A percentile compares a stretch with the other conserved stretches of the same genome.
Conservation (phyloP, 352 stramenopile species). For the Phytophthora syringae region DNA sequence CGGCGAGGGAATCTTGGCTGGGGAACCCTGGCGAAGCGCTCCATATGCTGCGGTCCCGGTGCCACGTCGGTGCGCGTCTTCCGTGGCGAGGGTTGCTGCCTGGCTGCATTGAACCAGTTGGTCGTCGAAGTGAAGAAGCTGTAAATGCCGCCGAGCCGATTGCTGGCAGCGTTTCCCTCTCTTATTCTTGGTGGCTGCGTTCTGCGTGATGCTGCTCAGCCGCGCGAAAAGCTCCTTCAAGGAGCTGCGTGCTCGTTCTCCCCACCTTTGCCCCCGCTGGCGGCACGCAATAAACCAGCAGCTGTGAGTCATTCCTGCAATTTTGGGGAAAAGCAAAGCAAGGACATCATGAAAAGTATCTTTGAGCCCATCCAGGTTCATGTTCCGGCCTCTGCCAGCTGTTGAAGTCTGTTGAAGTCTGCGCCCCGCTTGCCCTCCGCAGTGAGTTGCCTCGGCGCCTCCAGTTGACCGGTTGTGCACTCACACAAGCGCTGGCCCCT, state of each 20-base stretch:
- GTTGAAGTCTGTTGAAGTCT: constrained; percentile 25
- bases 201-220: constrained; percentile 10
- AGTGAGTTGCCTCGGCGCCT: background rate
- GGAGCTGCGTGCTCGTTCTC: background rate
- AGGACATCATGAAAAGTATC: constrained; percentile 19
- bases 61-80: constrained; percentile 3
- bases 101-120: constrained; percentile 5
- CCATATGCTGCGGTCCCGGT: background rate
- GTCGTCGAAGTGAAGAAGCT: too few relatives aligned
- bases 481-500: background rate
- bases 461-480: background rate
- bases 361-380: too few relatives aligned
- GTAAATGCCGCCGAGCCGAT: background rate
- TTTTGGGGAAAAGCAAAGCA: constrained; percentile 5
- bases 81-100: background rate
- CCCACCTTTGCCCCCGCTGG: background rate
- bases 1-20: background rate
- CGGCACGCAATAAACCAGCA: background rate
- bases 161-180: background rate
- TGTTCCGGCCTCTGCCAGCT: constrained; percentile 30
- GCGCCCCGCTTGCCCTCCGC: background rate
- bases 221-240: constrained; percentile 15
- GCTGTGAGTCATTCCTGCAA: constrained; percentile 1
- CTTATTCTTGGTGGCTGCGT: background rate
- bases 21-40: background rate